A percentile compares a stretch with the other conserved stretches of the same genome.
These are phyloP conservation scores for Astrothelium macrocarpum DNA, from an alignment of 495 filamentous ascomycete species.

Conservation along the genomic window DNA sequence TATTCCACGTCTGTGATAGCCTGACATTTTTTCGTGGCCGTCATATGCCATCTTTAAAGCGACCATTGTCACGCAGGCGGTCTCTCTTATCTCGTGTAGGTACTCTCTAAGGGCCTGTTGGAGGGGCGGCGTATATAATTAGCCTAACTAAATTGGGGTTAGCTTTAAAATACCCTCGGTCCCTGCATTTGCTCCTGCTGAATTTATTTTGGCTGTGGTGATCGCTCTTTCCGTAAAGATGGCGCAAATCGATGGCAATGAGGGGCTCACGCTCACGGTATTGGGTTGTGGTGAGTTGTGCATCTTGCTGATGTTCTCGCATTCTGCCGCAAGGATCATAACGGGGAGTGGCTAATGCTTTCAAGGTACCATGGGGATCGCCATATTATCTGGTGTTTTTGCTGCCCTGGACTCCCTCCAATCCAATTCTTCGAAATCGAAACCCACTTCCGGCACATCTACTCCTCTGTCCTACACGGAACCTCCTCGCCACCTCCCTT, in stretches of 20 bases:
- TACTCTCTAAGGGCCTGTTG: no score
- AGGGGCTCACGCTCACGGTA: constrained; percentile 53
- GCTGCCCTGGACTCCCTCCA: constrained; percentile 34
- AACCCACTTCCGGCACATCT: constrained; percentile 38
- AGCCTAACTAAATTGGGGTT: no score
- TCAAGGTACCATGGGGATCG: constrained; percentile 69
- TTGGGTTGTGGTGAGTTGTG: constrained; percentile 57
- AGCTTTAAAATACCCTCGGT: no score
- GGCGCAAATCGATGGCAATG: constrained; percentile 2
- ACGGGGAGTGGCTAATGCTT: neutral
- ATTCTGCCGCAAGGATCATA: neutral
- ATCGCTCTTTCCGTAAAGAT: neutral
- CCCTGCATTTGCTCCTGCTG: no score
- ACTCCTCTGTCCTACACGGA: constrained; percentile 42
- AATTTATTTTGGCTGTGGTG: no score
- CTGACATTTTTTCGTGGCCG: no score
- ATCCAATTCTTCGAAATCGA: constrained; percentile 25
- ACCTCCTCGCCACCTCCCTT: constrained; percentile 49
- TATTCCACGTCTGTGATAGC: no score
- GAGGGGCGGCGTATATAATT: no score
- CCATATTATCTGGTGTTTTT: constrained; percentile 74
- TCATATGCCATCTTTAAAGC: no score
- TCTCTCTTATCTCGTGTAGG: no score
- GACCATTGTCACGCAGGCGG: no score
- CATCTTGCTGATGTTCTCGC: neutral